Conservation (phyloP, 73 alveolate genomes). For the Paramecium biaurelia region DNA sequence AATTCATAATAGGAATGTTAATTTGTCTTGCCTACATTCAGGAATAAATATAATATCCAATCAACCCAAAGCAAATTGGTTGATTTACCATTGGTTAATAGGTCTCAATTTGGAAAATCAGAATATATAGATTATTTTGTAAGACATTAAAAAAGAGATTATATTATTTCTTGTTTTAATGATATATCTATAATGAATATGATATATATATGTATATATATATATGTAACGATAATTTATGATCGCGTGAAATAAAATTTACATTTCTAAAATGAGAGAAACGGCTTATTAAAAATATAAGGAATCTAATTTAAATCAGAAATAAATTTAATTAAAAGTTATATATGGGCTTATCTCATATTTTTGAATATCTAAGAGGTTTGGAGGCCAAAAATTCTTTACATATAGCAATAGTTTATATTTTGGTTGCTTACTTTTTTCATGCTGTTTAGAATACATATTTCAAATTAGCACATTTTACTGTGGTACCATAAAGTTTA, state of each 20-base stretch:
- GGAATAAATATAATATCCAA: too few relatives aligned
- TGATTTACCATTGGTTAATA: too few relatives aligned
- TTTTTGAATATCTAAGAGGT: not conserved
- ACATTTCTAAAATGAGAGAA: not conserved
- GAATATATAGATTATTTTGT: too few relatives aligned
- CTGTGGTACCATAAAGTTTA: not conserved
- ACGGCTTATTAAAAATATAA: not conserved
- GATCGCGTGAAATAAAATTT: too few relatives aligned
- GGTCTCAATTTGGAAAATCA: not conserved
- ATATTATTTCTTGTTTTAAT: too few relatives aligned
- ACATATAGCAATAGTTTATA: not conserved
- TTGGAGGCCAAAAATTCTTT: not conserved
- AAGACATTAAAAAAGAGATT: too few relatives aligned
- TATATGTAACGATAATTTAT: too few relatives aligned
- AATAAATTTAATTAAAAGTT: not conserved
- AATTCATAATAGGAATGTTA: too few relatives aligned
- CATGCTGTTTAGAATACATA: not conserved
- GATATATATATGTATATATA: too few relatives aligned
- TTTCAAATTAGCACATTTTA: not conserved
- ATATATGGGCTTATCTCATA: not conserved
- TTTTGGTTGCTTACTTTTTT: not conserved
- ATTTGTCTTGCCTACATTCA: too few relatives aligned
- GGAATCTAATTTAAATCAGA: not conserved
- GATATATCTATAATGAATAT: too few relatives aligned
- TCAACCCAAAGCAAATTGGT: too few relatives aligned